phyloP scores from a whole-genome alignment of 1,284 basidiomycete genomes.

The Schizophyllum commune region DNA sequence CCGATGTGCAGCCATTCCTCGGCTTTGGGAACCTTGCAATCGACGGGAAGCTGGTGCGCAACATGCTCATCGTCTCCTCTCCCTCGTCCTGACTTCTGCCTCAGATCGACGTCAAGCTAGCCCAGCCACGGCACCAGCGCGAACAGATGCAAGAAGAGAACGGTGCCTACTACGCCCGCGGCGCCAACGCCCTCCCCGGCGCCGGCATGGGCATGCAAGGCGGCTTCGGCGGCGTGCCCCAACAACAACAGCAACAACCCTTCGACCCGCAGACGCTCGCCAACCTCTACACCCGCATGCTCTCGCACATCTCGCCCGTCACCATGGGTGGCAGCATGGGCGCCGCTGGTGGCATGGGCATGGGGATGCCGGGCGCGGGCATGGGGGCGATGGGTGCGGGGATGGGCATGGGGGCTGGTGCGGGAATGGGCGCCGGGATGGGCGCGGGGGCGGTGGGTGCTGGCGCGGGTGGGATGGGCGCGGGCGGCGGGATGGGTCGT shows the following conservation, averaged over 20 bases:
- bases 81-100: background rate
- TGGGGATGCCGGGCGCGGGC: conserved; percentile 27
- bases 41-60: conserved; percentile 82
- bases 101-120: conserved; percentile 92
- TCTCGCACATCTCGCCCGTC: conserved; percentile 48
- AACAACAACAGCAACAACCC: conserved; percentile 37
- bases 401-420: conserved; percentile 27
- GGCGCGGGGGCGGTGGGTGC: conserved; percentile 33
- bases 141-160: conserved; percentile 41
- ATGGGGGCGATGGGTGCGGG: conserved; percentile 32
- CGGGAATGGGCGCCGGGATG: conserved; percentile 43
- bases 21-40: conserved; percentile 82
- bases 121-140: conserved; percentile 79
- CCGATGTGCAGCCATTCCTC: conserved; percentile 78
- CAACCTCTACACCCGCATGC: conserved; percentile 76
- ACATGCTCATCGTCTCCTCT: background rate
- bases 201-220: conserved; percentile 17
- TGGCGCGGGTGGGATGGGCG: conserved; percentile 39
- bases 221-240: conserved; percentile 16
- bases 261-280: conserved; percentile 80
- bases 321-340: too few species aligned
- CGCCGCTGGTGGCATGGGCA: conserved; percentile 14
- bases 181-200: conserved; percentile 12
- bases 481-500: conserved; percentile 27
- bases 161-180: conserved; percentile 14